phyloP scores from a whole-genome alignment of 106 monocot genomes.

The Dendrobium officinale region DNA sequence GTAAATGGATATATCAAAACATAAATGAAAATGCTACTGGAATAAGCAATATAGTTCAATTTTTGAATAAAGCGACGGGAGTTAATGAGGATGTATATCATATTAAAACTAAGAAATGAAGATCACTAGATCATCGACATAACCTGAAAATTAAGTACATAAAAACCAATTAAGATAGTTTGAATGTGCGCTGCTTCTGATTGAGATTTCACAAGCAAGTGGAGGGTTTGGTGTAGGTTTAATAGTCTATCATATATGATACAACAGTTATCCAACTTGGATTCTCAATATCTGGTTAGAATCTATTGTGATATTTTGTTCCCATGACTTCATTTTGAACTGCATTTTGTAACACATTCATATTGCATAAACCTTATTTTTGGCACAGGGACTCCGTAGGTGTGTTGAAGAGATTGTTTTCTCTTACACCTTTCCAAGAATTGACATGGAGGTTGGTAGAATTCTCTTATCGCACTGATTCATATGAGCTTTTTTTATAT shows the following conservation, averaged over 20 bases:
- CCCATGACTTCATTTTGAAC: not conserved
- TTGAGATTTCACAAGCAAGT: not conserved
- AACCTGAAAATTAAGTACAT: not conserved
- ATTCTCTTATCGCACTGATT: not conserved
- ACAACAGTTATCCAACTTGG: not conserved
- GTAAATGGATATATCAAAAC: not conserved
- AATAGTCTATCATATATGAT: not conserved
- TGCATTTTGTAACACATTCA: not conserved
- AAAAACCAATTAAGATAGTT: not conserved
- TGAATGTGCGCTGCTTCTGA: not conserved
- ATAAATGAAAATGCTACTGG: not conserved
- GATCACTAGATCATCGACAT: not conserved
- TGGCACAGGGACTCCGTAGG: slow-evolving; percentile 58
- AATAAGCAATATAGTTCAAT: not conserved
- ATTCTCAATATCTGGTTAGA: not conserved
- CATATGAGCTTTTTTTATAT: not conserved
- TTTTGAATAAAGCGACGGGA: not conserved
- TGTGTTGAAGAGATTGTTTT: slow-evolving; percentile 95
- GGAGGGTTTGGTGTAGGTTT: not conserved
- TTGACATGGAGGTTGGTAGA: slow-evolving; percentile 79
- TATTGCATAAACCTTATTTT: slow-evolving; percentile 6
- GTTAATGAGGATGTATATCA: not conserved
- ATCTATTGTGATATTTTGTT: not conserved
- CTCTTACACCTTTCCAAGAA: slow-evolving; percentile 85
- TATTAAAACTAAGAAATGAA: not conserved